Base-by-base conservation (phyloP, 805 yeast genomes). In the Starmerella ratchasimensis region DNA sequence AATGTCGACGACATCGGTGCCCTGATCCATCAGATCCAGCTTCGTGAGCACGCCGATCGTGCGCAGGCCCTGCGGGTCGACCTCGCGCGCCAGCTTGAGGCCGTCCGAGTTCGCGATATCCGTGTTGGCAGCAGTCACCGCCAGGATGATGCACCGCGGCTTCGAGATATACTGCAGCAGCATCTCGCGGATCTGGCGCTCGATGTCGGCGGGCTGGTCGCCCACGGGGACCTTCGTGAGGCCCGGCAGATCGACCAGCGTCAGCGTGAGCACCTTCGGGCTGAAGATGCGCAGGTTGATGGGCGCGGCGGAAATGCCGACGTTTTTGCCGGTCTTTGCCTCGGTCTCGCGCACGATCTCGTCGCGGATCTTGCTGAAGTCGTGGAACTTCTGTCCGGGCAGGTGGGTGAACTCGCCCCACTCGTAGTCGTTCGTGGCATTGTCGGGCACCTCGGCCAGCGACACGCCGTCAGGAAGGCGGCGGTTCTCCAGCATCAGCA, bases 181-280 rank as follows among this genome's bases (percentile, higher is more conserved):
- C 83, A 90, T 78, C 47, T 84, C 94, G 55, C 84, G 76, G 53
- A 90, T 90, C 62, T 83, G 96, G 47, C 71, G 74, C 64, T 90
- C 98, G 48, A 90, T 90, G 60, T 90, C 98, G 52, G 80, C 79
- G 38, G 98, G 98, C 62, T 90, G 98, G 62, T 90, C 98, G 34
- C 98, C 98, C 39, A 90, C 95, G 3, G 98, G 98, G 27, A 90
- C 98, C 58, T 90, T 90, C 28, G 98, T 90, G 54, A 90, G 71
- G 43, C 98, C 98, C 8, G 98, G 98, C 53, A 90, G 70, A 63
- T 90, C 98, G 28, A 90, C 96, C 52, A 90, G 69, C 6, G 98
- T 90, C 57, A 88, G 71, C 15, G 95, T 86, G 47, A 88, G 67
- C 32, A 88, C 97, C 51, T 83, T 84, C 17, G 98, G 97, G 19